Percentiles rank a stretch among this genome's conserved stretches.
Evolutionary conservation across 331 rosid genomes (phyloP).

Genomic region (Cydonia oblonga): DNA sequence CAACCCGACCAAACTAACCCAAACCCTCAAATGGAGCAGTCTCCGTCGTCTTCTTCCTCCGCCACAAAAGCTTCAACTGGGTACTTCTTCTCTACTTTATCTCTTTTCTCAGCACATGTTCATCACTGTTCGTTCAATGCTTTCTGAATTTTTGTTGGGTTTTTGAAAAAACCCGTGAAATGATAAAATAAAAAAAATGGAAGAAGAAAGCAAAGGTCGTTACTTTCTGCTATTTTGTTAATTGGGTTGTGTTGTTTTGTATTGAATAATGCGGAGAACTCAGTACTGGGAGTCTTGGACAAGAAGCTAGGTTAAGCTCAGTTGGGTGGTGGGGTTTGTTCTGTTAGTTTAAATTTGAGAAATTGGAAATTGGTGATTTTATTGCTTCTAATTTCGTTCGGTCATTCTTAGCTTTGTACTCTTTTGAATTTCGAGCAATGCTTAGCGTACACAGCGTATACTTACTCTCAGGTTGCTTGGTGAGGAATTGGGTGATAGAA

Average conservation of each 20-base stretch:
- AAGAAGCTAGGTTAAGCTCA: neutral
- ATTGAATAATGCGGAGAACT: neutral
- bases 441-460: neutral
- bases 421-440: neutral
- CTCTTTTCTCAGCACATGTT: neutral
- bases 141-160: slow-evolving; percentile 5
- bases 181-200: neutral
- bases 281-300: neutral
- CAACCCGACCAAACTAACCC: slow-evolving; percentile 36
- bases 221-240: neutral
- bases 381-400: neutral
- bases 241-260: neutral
- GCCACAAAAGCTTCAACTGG: slow-evolving; percentile 10
- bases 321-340: slow-evolving; percentile 5
- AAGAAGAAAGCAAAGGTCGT: neutral
- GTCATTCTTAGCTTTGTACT: neutral
- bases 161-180: slow-evolving; percentile 4
- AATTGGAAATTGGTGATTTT: neutral
- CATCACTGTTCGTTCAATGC: neutral
- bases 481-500: neutral
- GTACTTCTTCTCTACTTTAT: slow-evolving; percentile 10
- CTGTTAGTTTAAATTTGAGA: neutral
- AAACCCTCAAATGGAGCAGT: slow-evolving; percentile 48
- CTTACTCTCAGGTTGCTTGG: neutral
- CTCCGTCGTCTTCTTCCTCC: slow-evolving; percentile 22